Percentiles rank a stretch among this genome's conserved stretches.
Evolutionary conservation across 1,284 basidiomycete genomes (phyloP).

Genomic region (Agaricales sp.): DNA sequence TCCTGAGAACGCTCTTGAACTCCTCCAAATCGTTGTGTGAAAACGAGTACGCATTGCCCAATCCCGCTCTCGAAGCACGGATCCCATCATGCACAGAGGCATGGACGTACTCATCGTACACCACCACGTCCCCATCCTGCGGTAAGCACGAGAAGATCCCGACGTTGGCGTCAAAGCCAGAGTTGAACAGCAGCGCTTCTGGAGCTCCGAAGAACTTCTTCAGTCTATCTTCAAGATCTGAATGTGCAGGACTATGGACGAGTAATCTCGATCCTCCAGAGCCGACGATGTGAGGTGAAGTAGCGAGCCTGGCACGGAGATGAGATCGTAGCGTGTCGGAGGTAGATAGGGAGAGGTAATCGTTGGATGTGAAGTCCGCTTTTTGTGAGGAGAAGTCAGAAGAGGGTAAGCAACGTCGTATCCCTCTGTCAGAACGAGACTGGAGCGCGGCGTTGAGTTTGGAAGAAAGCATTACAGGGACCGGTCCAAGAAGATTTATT

Average conservation of each 20-base stretch:
- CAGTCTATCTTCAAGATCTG: constrained; percentile 59
- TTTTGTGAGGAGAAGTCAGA: constrained; percentile 27
- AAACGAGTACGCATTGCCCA: constrained; percentile 39
- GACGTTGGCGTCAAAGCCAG: constrained; percentile 91
- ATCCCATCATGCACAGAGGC: constrained; percentile 91
- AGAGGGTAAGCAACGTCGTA: constrained; percentile 50
- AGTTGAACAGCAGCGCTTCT: constrained; percentile 83
- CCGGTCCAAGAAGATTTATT: too few species aligned
- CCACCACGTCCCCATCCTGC: constrained; percentile 66
- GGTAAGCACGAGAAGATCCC: constrained; percentile 82
- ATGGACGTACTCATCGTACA: constrained; percentile 88
- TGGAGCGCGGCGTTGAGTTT: constrained; percentile 35
- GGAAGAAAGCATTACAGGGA: constrained; percentile 10
- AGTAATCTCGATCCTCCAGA: constrained; percentile 86
- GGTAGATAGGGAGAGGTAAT: constrained; percentile 82
- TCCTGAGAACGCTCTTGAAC: constrained; percentile 33
- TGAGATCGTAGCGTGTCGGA: constrained; percentile 25
- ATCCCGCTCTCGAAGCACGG: constrained; percentile 49
- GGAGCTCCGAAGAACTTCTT: constrained; percentile 53
- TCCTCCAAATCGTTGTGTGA: constrained; percentile 61
- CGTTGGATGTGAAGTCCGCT: constrained; percentile 86
- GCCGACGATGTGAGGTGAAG: constrained; percentile 61
- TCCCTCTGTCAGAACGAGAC: constrained; percentile 53
- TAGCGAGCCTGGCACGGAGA: constrained; percentile 41
- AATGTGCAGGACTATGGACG: constrained; percentile 69